Conservation (phyloP, 148 eudicot species). For the Diospyros kaki region DNA sequence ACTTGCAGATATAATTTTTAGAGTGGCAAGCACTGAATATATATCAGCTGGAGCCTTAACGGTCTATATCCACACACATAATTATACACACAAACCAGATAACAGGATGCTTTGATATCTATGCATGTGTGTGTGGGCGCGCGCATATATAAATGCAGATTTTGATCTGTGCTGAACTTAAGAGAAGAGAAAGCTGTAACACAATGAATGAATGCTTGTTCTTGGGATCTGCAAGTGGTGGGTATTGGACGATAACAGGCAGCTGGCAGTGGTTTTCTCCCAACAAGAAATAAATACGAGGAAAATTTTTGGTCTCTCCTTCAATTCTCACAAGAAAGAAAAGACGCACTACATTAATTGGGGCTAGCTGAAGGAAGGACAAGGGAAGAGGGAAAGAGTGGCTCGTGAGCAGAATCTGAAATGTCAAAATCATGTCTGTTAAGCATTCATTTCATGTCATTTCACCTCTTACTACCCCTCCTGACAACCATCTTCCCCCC, state of each 20-base stretch:
- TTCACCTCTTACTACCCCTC: constrained; percentile 21
- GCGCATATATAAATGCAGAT: too few relatives aligned
- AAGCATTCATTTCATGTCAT: constrained; percentile 30
- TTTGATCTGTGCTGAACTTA: too few relatives aligned
- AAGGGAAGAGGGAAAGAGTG: background rate
- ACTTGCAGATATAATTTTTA: too few relatives aligned
- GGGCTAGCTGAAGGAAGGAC: background rate
- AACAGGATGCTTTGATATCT: too few relatives aligned
- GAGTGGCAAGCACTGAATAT: too few relatives aligned
- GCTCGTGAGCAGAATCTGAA: constrained; percentile 47
- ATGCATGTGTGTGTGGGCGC: too few relatives aligned
- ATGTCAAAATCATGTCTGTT: constrained; percentile 43
- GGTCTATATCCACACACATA: too few relatives aligned
- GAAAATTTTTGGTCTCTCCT: background rate
- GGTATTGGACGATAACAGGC: background rate
- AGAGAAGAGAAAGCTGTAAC: background rate
- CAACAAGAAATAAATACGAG: background rate
- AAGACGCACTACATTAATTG: too few relatives aligned
- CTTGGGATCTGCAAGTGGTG: background rate
- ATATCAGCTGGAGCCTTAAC: too few relatives aligned
- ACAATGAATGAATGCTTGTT: background rate
- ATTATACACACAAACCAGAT: too few relatives aligned
- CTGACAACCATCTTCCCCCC: background rate
- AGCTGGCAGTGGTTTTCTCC: background rate
- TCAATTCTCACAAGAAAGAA: background rate